These are phyloP conservation scores for Venturia effusa DNA, from an alignment of 2,329 filamentous ascomycete genomes.

Conservation along the genomic window DNA sequence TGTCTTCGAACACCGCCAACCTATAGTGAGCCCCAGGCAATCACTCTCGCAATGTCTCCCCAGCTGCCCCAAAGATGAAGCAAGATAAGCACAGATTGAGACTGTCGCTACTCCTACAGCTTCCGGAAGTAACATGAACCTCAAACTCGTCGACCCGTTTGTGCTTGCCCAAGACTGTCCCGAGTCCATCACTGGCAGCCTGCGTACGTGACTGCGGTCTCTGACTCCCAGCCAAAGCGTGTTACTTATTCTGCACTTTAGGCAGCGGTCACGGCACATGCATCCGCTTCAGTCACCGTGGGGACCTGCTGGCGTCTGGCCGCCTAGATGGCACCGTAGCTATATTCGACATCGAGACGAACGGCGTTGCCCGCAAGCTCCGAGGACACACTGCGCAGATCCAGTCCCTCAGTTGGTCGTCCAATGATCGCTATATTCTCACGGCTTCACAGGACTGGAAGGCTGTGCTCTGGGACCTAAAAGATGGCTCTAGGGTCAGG, in stretches of 20 bases:
- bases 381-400: slow-evolving; percentile 89
- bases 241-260: slow-evolving; percentile 19
- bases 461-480: slow-evolving; percentile 87
- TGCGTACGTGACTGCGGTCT: slow-evolving; percentile 45
- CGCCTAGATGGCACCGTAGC: slow-evolving; percentile 90
- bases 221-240: background rate
- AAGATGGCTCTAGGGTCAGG: slow-evolving; percentile 59
- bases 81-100: background rate
- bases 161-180: slow-evolving; percentile 74
- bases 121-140: slow-evolving; percentile 46
- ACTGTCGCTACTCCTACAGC: background rate
- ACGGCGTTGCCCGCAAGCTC: slow-evolving; percentile 88
- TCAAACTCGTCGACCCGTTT: slow-evolving; percentile 61
- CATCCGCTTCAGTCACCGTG: slow-evolving; percentile 82
- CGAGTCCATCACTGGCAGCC: slow-evolving; percentile 76
- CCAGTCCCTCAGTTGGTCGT: slow-evolving; percentile 78
- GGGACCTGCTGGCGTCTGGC: slow-evolving; percentile 89
- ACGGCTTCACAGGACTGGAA: slow-evolving; percentile 96
- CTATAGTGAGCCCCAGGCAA: background rate
- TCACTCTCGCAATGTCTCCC: background rate
- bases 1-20: no score
- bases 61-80: background rate
- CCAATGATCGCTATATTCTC: slow-evolving; percentile 79
- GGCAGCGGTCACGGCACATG: slow-evolving; percentile 54
- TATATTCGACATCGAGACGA: slow-evolving; percentile 95